Base-by-base conservation (phyloP, 2,329 filamentous ascomycete species). In the Aspergillus sp. region DNA sequence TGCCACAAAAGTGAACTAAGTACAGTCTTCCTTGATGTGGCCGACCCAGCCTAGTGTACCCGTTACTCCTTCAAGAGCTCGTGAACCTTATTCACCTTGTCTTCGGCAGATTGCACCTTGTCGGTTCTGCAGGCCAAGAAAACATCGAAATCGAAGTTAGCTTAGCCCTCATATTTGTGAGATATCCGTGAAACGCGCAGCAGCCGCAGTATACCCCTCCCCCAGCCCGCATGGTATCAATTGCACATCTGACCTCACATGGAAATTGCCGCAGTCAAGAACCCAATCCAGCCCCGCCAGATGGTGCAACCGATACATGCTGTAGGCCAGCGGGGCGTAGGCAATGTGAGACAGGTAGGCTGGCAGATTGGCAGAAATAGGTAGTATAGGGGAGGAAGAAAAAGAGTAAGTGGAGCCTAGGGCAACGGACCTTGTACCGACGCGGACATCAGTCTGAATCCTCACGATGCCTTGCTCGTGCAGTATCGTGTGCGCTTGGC, bases 401-500 rank as follows among this genome's bases (percentile, higher is more conserved):
- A 3, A 13, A 56, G 17, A 22, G 40, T 13, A 45, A 41, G 56
- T 51, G 44, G 44, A 34, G 47, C 47, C 27, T 9, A 30, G 41
- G n/a, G 30, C 53, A 41, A 77, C 81, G 70, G 65, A 89, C 88
- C 89, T 86, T 27, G 89, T 89, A 1, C 93, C 93, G 44, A 92
- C 87, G 12, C 93, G 82, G 78, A 98, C 93, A 71, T 93, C 92
- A 27, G 87, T 90, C 80, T 98, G 93, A 41, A 98, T 89, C 54
- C 95, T 82, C 59, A 89, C 81, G 34, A 91, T 84, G n/a, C 91
- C 91, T 59, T 86, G 83, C 59, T 86, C 77, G 70, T 96, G 92
- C 20, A 96, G 84, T 47, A 91, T 79, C 0, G 83, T 83, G 77
- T 96, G 92, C 3, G 90, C 90, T 77, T 93, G 90, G n/a, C 92